phyloP scores from a whole-genome alignment of 805 yeast genomes.

The Myxozyma nipponensis region DNA sequence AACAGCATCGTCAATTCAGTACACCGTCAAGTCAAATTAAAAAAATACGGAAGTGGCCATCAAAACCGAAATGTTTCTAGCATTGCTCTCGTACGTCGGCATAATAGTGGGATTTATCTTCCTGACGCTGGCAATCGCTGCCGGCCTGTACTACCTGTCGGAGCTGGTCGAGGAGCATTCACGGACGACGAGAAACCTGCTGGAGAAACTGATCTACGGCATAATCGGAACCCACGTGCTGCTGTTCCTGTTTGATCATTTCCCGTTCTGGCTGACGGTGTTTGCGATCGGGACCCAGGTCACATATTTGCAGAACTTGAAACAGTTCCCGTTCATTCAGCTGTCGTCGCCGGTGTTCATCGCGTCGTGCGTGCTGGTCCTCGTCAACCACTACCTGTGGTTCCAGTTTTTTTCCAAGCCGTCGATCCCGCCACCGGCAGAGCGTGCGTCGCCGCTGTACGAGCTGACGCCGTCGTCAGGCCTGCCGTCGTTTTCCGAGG shows the following conservation, averaged over 20 bases:
- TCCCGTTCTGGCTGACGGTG: conserved; percentile 65
- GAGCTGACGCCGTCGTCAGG: conserved; percentile 41
- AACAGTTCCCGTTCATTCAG: conserved; percentile 78
- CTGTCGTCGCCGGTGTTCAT: conserved; percentile 69
- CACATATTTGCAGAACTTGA: conserved; percentile 72
- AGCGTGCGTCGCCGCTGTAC: conserved; percentile 21
- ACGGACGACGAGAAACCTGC: conserved; percentile 70
- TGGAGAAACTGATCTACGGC: conserved; percentile 58
- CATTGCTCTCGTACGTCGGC: conserved; percentile 58
- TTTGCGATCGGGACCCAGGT: conserved; percentile 68
- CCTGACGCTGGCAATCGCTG: conserved; percentile 64
- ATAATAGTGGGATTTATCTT: conserved; percentile 57
- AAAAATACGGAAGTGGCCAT: too few species aligned
- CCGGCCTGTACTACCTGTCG: conserved; percentile 85
- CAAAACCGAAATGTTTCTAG: conserved; percentile 56
- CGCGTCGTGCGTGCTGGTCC: conserved; percentile 64
- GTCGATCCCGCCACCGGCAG: conserved; percentile 25
- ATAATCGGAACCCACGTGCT: conserved; percentile 55
- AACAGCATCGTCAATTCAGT: too few species aligned
- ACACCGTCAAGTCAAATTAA: too few species aligned
- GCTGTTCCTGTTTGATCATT: conserved; percentile 67
- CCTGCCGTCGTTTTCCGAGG: conserved; percentile 79
- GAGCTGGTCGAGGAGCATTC: conserved; percentile 93
- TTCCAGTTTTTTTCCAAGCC: conserved; percentile 60
- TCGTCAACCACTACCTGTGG: conserved; percentile 85